phyloP scores from a whole-genome alignment of 441 rosid genomes.

The Pelargonium cotyledonis region DNA sequence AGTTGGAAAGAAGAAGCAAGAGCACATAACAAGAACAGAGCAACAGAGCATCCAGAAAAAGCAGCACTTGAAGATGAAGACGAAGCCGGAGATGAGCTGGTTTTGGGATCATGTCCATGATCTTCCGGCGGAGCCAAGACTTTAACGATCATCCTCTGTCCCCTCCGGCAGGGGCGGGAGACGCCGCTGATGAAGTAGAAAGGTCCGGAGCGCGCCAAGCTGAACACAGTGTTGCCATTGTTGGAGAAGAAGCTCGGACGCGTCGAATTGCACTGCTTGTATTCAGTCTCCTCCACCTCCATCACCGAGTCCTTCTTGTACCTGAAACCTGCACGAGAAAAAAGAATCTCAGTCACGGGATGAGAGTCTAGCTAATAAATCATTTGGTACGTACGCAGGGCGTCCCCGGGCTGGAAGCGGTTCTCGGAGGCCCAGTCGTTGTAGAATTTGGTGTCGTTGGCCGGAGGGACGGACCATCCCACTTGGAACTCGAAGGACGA shows the following conservation, averaged over 20 bases:
- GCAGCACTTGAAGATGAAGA: slow-evolving; percentile 22
- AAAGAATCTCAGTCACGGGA: neutral
- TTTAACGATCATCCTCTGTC: slow-evolving; percentile 73
- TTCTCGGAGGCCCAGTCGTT: slow-evolving; percentile 81
- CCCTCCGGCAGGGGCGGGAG: slow-evolving; percentile 62
- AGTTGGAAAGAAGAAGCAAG: too few relatives aligned
- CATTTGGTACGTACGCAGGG: slow-evolving; percentile 4
- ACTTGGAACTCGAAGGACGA: slow-evolving; percentile 42
- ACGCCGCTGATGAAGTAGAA: slow-evolving; percentile 82
- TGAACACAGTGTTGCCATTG: slow-evolving; percentile 51
- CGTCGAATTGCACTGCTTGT: slow-evolving; percentile 63
- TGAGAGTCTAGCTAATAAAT: too few relatives aligned
- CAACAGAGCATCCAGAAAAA: too few relatives aligned
- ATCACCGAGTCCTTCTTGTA: slow-evolving; percentile 72
- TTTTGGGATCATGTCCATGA: too few relatives aligned
- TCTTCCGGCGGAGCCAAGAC: slow-evolving; percentile 30
- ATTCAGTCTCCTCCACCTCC: slow-evolving; percentile 59
- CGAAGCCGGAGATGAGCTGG: neutral
- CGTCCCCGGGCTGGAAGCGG: slow-evolving; percentile 64
- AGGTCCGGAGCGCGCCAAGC: slow-evolving; percentile 49
- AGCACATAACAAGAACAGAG: too few relatives aligned
- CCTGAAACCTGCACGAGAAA: slow-evolving; percentile 43
- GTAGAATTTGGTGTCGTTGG: slow-evolving; percentile 38
- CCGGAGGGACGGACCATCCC: slow-evolving; percentile 26
- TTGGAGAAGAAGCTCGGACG: slow-evolving; percentile 74